A percentile compares a stretch with the other conserved stretches of the same genome.
Evolutionary conservation across 2,329 filamentous ascomycete species (phyloP).

Genomic region (Phoma sp.): DNA sequence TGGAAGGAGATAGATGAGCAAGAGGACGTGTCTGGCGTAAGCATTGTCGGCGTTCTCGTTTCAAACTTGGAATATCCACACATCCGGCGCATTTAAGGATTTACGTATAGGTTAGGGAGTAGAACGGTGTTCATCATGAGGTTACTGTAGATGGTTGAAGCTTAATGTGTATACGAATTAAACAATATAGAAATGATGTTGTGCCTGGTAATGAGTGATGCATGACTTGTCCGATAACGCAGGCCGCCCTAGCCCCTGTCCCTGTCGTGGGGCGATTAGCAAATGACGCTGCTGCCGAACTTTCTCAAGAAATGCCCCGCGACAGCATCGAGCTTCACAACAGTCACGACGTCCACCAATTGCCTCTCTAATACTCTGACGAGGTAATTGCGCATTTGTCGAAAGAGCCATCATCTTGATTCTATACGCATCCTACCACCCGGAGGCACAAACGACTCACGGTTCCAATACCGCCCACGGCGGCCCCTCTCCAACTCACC

Average conservation of each 20-base stretch:
- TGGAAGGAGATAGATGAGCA: slow-evolving; percentile 19
- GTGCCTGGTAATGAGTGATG: not conserved
- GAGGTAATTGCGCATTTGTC: not conserved
- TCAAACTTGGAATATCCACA: slow-evolving; percentile 20
- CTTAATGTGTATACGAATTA: slow-evolving; percentile 2
- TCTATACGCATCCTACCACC: no score
- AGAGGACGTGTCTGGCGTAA: not conserved
- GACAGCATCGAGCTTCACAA: not conserved
- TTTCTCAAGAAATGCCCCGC: slow-evolving; percentile 21
- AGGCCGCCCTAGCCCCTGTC: no score
- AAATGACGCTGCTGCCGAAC: slow-evolving; percentile 33
- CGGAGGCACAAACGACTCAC: not conserved
- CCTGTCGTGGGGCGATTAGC: slow-evolving; percentile 20
- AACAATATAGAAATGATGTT: not conserved
- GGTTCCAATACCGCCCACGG: not conserved
- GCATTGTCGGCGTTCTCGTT: slow-evolving; percentile 12
- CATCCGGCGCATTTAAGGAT: slow-evolving; percentile 1
- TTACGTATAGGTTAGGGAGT: not conserved
- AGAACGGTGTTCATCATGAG: not conserved
- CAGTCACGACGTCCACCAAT: slow-evolving; percentile 3
- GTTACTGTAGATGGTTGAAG: not conserved
- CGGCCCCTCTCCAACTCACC: slow-evolving; percentile 25
- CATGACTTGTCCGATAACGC: slow-evolving; percentile 21
- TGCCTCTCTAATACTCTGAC: not conserved
- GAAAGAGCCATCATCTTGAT: not conserved